A percentile compares a stretch with the other conserved stretches of the same genome.
Evolutionary conservation across 2,329 filamentous ascomycete genomes (phyloP).

Genomic region (Colletotrichum higginsianum): DNA sequence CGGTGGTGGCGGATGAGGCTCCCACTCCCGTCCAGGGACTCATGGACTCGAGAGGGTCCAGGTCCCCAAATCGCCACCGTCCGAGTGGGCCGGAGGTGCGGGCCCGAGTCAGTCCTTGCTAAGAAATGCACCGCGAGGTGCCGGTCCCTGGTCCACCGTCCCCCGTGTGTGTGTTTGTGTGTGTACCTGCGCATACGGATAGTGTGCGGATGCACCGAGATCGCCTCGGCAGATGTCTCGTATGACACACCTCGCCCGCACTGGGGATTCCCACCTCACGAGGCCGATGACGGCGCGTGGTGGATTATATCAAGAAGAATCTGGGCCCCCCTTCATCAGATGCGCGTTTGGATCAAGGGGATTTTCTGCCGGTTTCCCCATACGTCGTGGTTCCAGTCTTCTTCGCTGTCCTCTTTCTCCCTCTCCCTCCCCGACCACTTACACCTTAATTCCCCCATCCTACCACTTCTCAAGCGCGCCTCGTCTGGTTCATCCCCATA

Average conservation of each 20-base stretch:
- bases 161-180: background rate
- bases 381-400: constrained; percentile 10
- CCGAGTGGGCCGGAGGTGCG: constrained; percentile 36
- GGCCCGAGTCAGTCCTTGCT: constrained; percentile 35
- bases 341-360: background rate
- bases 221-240: constrained; percentile 37
- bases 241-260: constrained; percentile 33
- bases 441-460: background rate
- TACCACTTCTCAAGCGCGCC: background rate
- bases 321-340: background rate
- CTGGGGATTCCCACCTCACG: constrained; percentile 21
- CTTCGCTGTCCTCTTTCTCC: background rate
- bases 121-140: background rate
- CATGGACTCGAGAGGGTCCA: constrained; percentile 17
- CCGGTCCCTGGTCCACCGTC: background rate
- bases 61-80: constrained; percentile 29
- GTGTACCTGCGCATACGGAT: background rate
- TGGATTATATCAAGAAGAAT: constrained; percentile 40
- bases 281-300: constrained; percentile 39
- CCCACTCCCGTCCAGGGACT: constrained; percentile 1
- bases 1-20: constrained; percentile 26
- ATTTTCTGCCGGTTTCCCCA: constrained; percentile 20
- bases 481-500: background rate
- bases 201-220: constrained; percentile 35
- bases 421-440: background rate